These are phyloP conservation scores for Lactuca saligna DNA, from an alignment of 129 eudicot genomes.

Conservation along the genomic window DNA sequence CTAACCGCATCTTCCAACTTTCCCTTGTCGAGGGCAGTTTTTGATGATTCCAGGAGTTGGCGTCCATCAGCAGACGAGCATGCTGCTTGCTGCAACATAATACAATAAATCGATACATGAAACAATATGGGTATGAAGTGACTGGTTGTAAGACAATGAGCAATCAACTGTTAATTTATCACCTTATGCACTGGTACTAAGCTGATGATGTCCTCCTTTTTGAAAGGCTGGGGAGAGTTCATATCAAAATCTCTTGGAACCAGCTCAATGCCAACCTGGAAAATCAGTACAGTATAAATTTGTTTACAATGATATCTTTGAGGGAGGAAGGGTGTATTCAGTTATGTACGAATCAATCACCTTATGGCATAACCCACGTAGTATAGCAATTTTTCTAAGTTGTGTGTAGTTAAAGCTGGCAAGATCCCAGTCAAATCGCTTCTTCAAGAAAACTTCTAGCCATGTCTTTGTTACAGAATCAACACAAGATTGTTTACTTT, in stretches of 20 bases:
- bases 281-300: constrained; percentile 2
- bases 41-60: constrained; percentile 97
- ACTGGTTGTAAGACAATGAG: neutral
- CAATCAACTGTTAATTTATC: constrained; percentile 14
- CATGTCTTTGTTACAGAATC: constrained; percentile 79
- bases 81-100: constrained; percentile 92
- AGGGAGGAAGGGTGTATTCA: neutral
- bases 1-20: constrained; percentile 99
- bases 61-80: constrained; percentile 99
- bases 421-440: constrained; percentile 92
- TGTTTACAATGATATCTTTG: constrained; percentile 11
- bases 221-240: constrained; percentile 84
- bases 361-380: constrained; percentile 98
- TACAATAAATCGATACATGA: constrained; percentile 19
- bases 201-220: constrained; percentile 77
- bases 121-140: neutral
- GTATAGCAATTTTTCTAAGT: constrained; percentile 84
- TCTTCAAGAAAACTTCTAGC: constrained; percentile 80
- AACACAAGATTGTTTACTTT: constrained; percentile 42
- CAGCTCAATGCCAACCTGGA: constrained; percentile 94
- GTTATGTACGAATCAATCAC: constrained; percentile 37
- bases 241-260: constrained; percentile 97
- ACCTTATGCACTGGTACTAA: constrained; percentile 98
- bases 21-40: constrained; percentile 98
- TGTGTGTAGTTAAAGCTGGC: constrained; percentile 73